Evolutionary conservation across 768 basidiomycete species (phyloP).

Genomic region (Auricularia auricula-judae): DNA sequence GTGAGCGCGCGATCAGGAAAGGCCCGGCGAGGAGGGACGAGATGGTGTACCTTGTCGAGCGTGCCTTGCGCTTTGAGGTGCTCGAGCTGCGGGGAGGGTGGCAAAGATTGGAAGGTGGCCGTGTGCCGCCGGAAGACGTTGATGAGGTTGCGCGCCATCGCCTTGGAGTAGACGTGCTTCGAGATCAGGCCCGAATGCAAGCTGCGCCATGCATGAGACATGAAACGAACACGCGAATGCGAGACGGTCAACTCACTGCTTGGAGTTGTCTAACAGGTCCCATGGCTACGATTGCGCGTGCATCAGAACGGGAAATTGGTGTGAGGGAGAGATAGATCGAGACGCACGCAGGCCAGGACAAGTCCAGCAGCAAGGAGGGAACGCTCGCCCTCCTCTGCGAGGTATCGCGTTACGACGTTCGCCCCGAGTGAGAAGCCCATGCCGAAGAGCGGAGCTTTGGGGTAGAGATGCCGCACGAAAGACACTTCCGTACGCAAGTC

Average conservation of each 20-base stretch:
- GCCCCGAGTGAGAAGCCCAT: conserved; percentile 92
- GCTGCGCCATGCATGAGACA: conserved; percentile 22
- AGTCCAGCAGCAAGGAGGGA: conserved; percentile 56
- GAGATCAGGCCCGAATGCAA: conserved; percentile 45
- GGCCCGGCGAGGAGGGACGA: too few species aligned
- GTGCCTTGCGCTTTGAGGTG: background rate
- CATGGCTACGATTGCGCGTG: conserved; percentile 29
- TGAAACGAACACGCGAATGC: background rate
- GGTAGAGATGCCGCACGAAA: conserved; percentile 62
- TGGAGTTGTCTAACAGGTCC: conserved; percentile 29
- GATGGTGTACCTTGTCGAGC: background rate
- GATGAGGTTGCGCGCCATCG: conserved; percentile 65
- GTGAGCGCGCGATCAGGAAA: too few species aligned
- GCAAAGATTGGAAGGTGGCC: conserved; percentile 22
- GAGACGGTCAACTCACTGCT: conserved; percentile 16
- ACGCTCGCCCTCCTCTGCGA: conserved; percentile 67
- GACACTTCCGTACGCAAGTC: conserved; percentile 76
- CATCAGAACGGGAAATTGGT: background rate
- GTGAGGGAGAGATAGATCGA: conserved; percentile 7
- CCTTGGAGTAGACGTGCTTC: conserved; percentile 60
- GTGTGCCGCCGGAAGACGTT: conserved; percentile 40
- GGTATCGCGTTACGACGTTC: conserved; percentile 79
- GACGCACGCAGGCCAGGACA: conserved; percentile 63
- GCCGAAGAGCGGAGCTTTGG: conserved; percentile 72
- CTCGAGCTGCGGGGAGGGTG: background rate